These are phyloP conservation scores for Penicillium glabrum DNA, from an alignment of 2,329 filamentous ascomycete species.

Conservation along the genomic window DNA sequence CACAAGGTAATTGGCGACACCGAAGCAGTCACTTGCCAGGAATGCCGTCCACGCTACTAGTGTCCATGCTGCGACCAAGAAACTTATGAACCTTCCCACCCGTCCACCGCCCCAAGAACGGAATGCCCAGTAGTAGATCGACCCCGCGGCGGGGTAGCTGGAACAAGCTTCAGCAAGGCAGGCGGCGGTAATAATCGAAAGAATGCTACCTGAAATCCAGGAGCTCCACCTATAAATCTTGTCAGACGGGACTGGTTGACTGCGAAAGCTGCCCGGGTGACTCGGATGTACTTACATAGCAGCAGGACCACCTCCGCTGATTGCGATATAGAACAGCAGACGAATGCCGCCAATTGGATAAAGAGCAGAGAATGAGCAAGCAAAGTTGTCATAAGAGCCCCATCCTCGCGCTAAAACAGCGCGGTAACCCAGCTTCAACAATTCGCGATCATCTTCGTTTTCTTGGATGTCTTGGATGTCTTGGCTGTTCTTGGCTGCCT, in stretches of 20 bases:
- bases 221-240: constrained; percentile 19
- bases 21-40: constrained; percentile 26
- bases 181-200: constrained; percentile 28
- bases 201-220: constrained; percentile 23
- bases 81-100: constrained; percentile 37
- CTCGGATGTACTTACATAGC: constrained; percentile 16
- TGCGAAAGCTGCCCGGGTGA: neutral
- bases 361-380: constrained; percentile 29
- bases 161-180: constrained; percentile 33
- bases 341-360: constrained; percentile 29
- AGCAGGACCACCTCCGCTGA: constrained; percentile 26
- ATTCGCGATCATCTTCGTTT: constrained; percentile 27
- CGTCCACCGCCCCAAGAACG: constrained; percentile 27
- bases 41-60: constrained; percentile 55
- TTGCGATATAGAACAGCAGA: constrained; percentile 29
- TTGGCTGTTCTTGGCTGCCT: constrained; percentile 11
- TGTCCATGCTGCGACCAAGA: constrained; percentile 57
- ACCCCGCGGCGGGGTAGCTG: constrained; percentile 31
- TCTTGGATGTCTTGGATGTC: constrained; percentile 1
- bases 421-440: constrained; percentile 26
- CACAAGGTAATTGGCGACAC: constrained; percentile 28
- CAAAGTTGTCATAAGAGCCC: constrained; percentile 29
- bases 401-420: constrained; percentile 27
- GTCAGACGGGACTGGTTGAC: neutral
- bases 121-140: constrained; percentile 35